Evolutionary conservation across 2,329 filamentous ascomycete genomes (phyloP), one percentile per base, ranked within the genome.

Genomic region (Pseudocercospora musae): DNA sequence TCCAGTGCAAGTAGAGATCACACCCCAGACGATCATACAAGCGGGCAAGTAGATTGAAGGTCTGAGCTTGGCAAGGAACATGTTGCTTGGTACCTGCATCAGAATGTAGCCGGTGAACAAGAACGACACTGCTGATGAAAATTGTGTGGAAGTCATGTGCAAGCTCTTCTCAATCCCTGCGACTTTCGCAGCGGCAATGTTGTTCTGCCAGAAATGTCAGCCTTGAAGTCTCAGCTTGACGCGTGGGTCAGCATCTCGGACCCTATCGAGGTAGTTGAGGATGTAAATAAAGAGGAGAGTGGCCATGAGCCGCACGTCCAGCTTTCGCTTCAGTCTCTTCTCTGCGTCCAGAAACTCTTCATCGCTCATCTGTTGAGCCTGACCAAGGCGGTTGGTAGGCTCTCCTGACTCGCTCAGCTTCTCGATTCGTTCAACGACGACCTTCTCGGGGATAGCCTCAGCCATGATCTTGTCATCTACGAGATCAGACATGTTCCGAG

Each of bases 201-300:
- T 58, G 10, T 57, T 58, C 54, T 53, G 33, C 2, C 10, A 15
- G 13, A 10, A 37, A 1, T 23, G 21, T 55, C 29, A 55, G 52
- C 29, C 13, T 31, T 29, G 25, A 5, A 18, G 13, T 27, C 49
- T 10, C 27, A 31, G 1, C 13, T 31, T 2, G 29, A 15, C 49
- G 4, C 13, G 20, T 27, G 8, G 29, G 23, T 31, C 21, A 15
- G 31, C 31, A 27, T 25, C 20, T 21, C 44, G 53, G 9, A 58
- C 48, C 20, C 60, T 42, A 68, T 87, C 84, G 13, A 89, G 76
- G 74, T 90, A 91, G 77, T 91, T 91, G 77, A 89, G 80, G 73
- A 91, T 89, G 71, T 90, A 91, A 77, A 91, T 89, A 66, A 90
- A 73, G 52, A 91, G 84, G 62, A 91, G 79, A 77, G 87, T 86